Evolutionary conservation across 2,329 filamentous ascomycete species (phyloP).

Genomic region (Scopulariopsis brevicaulis): DNA sequence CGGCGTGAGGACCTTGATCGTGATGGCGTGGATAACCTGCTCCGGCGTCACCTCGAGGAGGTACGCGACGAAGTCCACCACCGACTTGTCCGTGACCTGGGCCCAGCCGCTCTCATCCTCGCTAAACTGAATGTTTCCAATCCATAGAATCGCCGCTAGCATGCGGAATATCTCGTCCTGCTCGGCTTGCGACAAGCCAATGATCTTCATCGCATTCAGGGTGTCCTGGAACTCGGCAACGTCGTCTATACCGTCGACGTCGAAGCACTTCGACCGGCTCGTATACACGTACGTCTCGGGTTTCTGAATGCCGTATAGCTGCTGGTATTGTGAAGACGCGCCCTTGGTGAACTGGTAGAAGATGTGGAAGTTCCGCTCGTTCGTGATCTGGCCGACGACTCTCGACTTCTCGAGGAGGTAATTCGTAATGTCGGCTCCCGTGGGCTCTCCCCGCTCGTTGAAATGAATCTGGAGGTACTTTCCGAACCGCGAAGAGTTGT

Average conservation of each 20-base stretch:
- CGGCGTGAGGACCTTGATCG: constrained; percentile 70
- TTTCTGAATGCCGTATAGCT: constrained; percentile 81
- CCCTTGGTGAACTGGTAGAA: constrained; percentile 99
- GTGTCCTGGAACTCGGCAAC: constrained; percentile 81
- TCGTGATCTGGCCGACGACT: constrained; percentile 87
- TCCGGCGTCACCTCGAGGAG: constrained; percentile 76
- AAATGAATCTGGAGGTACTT: constrained; percentile 98
- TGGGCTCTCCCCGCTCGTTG: constrained; percentile 79
- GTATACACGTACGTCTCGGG: constrained; percentile 92
- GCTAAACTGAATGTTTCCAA: constrained; percentile 82
- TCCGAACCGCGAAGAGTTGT: constrained; percentile 96
- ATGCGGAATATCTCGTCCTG: constrained; percentile 97
- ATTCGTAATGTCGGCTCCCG: constrained; percentile 96
- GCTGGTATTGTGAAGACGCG: constrained; percentile 74
- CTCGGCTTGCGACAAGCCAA: constrained; percentile 77
- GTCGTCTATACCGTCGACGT: constrained; percentile 92
- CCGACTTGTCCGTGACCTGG: constrained; percentile 74
- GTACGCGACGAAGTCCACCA: constrained; percentile 91
- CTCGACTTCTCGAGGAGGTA: constrained; percentile 92
- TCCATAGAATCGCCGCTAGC: constrained; percentile 83
- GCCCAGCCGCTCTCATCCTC: constrained; percentile 89
- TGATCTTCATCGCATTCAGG: constrained; percentile 86
- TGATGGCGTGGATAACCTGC: constrained; percentile 76
- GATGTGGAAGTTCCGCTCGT: constrained; percentile 98
- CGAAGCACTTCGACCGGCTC: constrained; percentile 85